Percentiles rank a stretch among this genome's conserved stretches.
phyloP scores from a whole-genome alignment of 495 filamentous ascomycete species.

The Tetracladium marchalianum region DNA sequence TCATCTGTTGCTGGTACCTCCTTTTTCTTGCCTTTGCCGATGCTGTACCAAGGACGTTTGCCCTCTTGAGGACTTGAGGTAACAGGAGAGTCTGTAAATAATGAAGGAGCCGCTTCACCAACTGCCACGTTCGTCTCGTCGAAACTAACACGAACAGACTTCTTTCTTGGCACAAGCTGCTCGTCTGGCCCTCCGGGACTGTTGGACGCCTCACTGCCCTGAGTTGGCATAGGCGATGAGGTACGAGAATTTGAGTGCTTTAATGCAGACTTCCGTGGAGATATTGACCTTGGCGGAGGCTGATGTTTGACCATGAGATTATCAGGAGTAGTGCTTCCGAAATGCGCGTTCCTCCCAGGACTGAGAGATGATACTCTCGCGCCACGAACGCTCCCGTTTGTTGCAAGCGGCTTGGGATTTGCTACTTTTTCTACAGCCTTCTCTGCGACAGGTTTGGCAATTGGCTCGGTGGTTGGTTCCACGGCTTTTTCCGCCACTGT shows the following conservation, averaged over 20 bases:
- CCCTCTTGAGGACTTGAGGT: constrained; percentile 39
- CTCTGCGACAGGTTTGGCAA: neutral
- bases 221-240: constrained; percentile 1
- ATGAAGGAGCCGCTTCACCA: constrained; percentile 45
- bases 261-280: constrained; percentile 78
- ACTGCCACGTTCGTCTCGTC: constrained; percentile 58
- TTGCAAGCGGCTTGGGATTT: neutral
- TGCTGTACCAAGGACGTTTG: constrained; percentile 41
- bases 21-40: constrained; percentile 33
- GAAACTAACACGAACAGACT: constrained; percentile 73
- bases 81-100: constrained; percentile 37
- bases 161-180: constrained; percentile 46
- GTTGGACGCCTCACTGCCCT: constrained; percentile 47
- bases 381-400: constrained; percentile 6
- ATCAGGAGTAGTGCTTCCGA: constrained; percentile 41
- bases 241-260: constrained; percentile 38
- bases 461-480: too few relatives aligned
- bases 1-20: constrained; percentile 31
- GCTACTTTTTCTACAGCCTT: neutral
- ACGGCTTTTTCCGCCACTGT: too few relatives aligned
- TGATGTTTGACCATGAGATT: constrained; percentile 55
- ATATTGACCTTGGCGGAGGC: constrained; percentile 70
- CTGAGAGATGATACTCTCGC: constrained; percentile 41
- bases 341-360: constrained; percentile 62
- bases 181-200: constrained; percentile 49